phyloP scores from a whole-genome alignment of 2,329 filamentous ascomycete genomes.

The Fusarium brevicatenulatum region DNA sequence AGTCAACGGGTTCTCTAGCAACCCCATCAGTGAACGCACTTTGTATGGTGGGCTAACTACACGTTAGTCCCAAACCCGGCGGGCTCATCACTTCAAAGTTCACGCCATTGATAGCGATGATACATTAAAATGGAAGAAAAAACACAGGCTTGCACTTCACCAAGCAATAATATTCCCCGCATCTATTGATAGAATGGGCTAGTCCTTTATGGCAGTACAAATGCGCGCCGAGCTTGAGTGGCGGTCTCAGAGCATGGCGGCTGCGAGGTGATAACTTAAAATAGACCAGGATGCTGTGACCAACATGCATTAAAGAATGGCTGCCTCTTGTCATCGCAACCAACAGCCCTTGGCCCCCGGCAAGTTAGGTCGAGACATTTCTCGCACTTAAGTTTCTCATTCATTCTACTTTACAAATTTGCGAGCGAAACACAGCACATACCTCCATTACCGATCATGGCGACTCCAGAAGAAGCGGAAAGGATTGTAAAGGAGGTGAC shows the following conservation, averaged over 20 bases:
- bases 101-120: neutral
- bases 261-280: neutral
- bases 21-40: neutral
- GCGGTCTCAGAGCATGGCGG: neutral
- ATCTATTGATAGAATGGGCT: neutral
- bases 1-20: accelerated
- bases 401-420: neutral
- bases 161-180: neutral
- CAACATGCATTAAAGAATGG: slow-evolving; percentile 18
- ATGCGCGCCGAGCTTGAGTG: neutral
- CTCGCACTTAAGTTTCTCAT: accelerated
- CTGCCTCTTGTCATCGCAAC: neutral
- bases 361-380: neutral
- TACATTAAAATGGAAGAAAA: neutral
- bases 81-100: neutral
- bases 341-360: accelerated
- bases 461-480: slow-evolving; percentile 22
- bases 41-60: too few species aligned
- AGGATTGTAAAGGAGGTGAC: slow-evolving; percentile 23
- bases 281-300: slow-evolving; percentile 13
- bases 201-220: neutral
- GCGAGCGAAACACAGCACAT: too few species aligned
- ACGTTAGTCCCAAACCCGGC: neutral
- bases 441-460: neutral
- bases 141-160: neutral